Evolutionary conservation across 768 basidiomycete genomes (phyloP).

Genomic region (Boletellus sp.): DNA sequence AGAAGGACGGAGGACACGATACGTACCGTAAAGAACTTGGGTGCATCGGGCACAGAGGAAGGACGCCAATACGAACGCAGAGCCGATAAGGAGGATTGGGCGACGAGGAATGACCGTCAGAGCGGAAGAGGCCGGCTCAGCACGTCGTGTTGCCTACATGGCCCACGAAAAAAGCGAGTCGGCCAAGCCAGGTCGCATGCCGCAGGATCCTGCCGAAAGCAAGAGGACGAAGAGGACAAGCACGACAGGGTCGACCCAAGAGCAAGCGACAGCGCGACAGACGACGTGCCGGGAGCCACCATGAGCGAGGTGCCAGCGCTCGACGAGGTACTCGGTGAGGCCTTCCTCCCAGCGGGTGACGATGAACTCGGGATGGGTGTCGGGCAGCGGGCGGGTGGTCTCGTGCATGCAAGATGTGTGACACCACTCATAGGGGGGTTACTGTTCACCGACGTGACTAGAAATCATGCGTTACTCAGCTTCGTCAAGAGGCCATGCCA

Average conservation of each 20-base stretch:
- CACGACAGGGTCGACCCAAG: not conserved
- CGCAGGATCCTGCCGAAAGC: too few relatives aligned
- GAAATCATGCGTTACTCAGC: too few relatives aligned
- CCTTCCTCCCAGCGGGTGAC: slow-evolving; percentile 40
- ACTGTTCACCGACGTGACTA: too few relatives aligned
- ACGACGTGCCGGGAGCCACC: slow-evolving; percentile 38
- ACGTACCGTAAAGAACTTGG: slow-evolving; percentile 48
- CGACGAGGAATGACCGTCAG: too few relatives aligned
- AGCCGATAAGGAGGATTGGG: too few relatives aligned
- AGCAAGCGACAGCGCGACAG: slow-evolving; percentile 6
- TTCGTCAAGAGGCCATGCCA: too few relatives aligned
- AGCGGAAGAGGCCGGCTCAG: too few relatives aligned
- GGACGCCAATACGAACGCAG: slow-evolving; percentile 11
- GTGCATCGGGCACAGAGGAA: slow-evolving; percentile 38
- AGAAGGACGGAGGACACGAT: not conserved
- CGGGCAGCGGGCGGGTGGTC: slow-evolving; percentile 32
- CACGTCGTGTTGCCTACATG: too few relatives aligned
- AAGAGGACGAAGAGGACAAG: too few relatives aligned
- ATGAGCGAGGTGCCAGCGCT: slow-evolving; percentile 46
- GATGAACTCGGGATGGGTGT: slow-evolving; percentile 49
- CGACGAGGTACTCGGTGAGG: slow-evolving; percentile 59
- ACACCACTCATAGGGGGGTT: too few relatives aligned
- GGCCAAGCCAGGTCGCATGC: too few relatives aligned
- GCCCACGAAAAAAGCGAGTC: too few relatives aligned
- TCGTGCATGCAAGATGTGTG: slow-evolving; percentile 36